phyloP scores from a whole-genome alignment of 331 rosid species.

The Pyrus hybrid region DNA sequence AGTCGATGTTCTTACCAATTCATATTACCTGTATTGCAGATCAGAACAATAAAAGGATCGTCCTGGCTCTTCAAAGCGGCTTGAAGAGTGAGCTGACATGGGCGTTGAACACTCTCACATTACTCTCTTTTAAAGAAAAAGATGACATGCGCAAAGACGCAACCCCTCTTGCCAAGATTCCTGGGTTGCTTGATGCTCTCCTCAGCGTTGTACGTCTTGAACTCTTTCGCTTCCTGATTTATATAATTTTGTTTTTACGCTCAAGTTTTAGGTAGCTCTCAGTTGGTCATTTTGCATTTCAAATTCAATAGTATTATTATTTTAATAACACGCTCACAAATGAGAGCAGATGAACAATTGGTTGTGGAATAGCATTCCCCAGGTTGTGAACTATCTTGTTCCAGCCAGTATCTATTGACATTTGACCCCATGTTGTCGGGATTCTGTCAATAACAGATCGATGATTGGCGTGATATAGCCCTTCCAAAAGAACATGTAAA shows the following conservation, averaged over 20 bases:
- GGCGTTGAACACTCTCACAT: slow-evolving; percentile 86
- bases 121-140: slow-evolving; percentile 90
- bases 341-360: not conserved
- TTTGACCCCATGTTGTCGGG: not conserved
- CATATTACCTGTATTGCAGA: slow-evolving; percentile 28
- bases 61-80: slow-evolving; percentile 94
- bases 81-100: slow-evolving; percentile 92
- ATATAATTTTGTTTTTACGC: not conserved
- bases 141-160: slow-evolving; percentile 87
- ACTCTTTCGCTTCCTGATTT: not conserved
- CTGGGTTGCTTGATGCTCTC: slow-evolving; percentile 93
- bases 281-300: not conserved
- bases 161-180: slow-evolving; percentile 73
- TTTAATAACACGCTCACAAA: not conserved
- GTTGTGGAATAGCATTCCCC: not conserved
- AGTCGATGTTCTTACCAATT: not conserved
- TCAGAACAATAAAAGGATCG: slow-evolving; percentile 91
- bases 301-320: not conserved
- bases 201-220: slow-evolving; percentile 80
- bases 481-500: slow-evolving; percentile 64
- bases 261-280: not conserved
- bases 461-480: slow-evolving; percentile 95
- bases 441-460: slow-evolving; percentile 49
- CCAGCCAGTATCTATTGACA: not conserved
- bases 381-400: slow-evolving; percentile 1